phyloP scores from a whole-genome alignment of 2,329 filamentous ascomycete species.

The Fusarium caatingaense region DNA sequence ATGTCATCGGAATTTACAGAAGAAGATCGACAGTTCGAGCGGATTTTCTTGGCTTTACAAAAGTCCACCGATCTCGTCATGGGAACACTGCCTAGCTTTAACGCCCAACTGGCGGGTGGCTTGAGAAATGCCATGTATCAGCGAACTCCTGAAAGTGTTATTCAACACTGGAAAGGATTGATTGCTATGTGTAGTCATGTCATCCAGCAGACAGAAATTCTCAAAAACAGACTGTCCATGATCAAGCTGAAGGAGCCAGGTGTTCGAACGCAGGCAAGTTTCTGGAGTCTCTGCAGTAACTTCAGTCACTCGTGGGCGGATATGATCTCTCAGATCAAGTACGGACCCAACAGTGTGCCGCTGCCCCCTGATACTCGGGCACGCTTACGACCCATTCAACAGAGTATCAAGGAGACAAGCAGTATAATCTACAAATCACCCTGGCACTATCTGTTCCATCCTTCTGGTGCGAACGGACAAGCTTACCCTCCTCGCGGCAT shows the following conservation, averaged over 20 bases:
- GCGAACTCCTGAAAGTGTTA: conserved; percentile 67
- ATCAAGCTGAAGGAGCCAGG: conserved; percentile 89
- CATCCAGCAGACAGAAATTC: conserved; percentile 77
- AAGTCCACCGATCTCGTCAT: conserved; percentile 79
- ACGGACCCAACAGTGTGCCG: conserved; percentile 62
- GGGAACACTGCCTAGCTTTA: conserved; percentile 76
- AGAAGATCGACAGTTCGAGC: conserved; percentile 85
- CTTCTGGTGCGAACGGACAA: conserved; percentile 28
- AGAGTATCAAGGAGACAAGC: conserved; percentile 82
- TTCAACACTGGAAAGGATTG: conserved; percentile 75
- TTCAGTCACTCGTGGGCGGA: conserved; percentile 78
- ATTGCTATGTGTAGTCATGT: conserved; percentile 77
- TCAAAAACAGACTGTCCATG: conserved; percentile 77
- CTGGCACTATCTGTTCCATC: conserved; percentile 61
- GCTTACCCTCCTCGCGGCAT: conserved; percentile 43
- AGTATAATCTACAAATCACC: conserved; percentile 74
- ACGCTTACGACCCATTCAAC: conserved; percentile 83
- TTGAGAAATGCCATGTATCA: conserved; percentile 72
- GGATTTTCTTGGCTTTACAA: conserved; percentile 81
- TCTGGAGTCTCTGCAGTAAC: conserved; percentile 78
- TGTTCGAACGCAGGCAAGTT: conserved; percentile 70
- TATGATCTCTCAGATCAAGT: conserved; percentile 70
- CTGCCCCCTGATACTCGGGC: conserved; percentile 75
- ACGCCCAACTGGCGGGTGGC: conserved; percentile 72
- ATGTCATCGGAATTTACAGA: conserved; percentile 73